Evolutionary conservation across 148 eudicot species (phyloP).

Genomic region (Amaranthus palmeri): DNA sequence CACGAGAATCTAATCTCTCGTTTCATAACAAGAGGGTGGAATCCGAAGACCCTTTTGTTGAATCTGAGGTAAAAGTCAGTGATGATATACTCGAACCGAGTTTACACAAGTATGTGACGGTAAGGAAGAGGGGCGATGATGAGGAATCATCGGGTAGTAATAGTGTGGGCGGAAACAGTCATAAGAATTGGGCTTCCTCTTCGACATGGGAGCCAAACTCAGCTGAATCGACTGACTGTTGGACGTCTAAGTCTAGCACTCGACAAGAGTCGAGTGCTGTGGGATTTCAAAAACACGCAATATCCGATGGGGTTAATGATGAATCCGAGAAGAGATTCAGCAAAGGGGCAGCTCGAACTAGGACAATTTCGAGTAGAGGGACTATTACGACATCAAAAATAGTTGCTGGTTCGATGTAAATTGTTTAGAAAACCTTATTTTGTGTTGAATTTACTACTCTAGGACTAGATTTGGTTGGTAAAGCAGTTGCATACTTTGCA

Average conservation of each 20-base stretch:
- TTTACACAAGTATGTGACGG: constrained; percentile 81
- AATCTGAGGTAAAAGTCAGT: constrained; percentile 54
- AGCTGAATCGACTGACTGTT: constrained; percentile 70
- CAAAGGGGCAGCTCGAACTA: constrained; percentile 30
- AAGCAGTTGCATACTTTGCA: constrained; percentile 31
- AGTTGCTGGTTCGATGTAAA: constrained; percentile 3
- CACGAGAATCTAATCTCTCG: constrained; percentile 14
- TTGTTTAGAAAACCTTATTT: neutral
- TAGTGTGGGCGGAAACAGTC: constrained; percentile 42
- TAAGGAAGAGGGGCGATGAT: constrained; percentile 63
- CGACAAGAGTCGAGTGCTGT: constrained; percentile 34
- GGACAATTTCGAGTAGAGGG: constrained; percentile 33
- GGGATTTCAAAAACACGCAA: constrained; percentile 34
- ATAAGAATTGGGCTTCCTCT: constrained; percentile 50
- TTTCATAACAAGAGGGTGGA: constrained; percentile 35
- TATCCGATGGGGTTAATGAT: constrained; percentile 31
- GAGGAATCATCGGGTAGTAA: constrained; percentile 89
- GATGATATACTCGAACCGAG: constrained; percentile 71
- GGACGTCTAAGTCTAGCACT: constrained; percentile 44
- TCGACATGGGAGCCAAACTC: constrained; percentile 83
- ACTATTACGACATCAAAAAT: constrained; percentile 14
- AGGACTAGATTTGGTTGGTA: constrained; percentile 6
- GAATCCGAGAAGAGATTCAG: constrained; percentile 19
- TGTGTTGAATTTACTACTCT: neutral
- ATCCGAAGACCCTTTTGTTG: constrained; percentile 44